phyloP scores from a whole-genome alignment of 1,284 basidiomycete species.

The Pterulicium gracile region DNA sequence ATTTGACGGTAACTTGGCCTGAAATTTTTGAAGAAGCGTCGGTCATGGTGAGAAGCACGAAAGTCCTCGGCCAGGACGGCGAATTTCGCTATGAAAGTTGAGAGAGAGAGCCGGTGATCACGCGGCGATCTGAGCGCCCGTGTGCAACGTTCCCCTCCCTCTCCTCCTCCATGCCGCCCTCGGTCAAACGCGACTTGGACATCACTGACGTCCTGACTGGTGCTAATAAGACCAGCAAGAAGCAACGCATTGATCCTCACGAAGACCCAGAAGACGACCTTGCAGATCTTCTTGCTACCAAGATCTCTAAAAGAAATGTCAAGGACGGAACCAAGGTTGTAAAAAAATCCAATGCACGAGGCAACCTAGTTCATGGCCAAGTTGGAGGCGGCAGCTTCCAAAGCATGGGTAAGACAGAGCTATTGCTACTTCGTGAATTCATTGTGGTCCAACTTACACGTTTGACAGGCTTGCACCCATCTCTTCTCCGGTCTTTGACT shows the following conservation, averaged over 20 bases:
- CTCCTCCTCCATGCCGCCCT: not conserved
- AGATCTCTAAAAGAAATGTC: conserved; percentile 55
- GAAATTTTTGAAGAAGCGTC: too few relatives aligned
- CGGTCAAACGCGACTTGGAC: conserved; percentile 1
- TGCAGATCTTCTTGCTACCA: conserved; percentile 47
- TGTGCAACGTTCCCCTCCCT: too few relatives aligned
- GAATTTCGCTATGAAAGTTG: too few relatives aligned
- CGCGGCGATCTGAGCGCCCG: not conserved
- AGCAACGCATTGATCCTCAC: not conserved
- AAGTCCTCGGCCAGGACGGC: too few relatives aligned
- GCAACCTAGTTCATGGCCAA: conserved; percentile 57
- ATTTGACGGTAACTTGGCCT: too few relatives aligned
- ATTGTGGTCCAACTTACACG: conserved; percentile 5
- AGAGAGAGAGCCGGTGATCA: not conserved
- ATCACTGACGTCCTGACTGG: not conserved
- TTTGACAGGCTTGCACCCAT: conserved; percentile 69
- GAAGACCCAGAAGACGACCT: conserved; percentile 45
- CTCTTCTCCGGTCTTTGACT: conserved; percentile 75
- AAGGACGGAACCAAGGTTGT: conserved; percentile 61
- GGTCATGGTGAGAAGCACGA: too few relatives aligned
- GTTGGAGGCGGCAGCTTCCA: conserved; percentile 80
- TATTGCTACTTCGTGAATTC: not conserved
- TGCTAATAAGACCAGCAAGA: not conserved
- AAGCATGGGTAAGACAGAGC: conserved; percentile 61
- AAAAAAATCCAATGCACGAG: conserved; percentile 61